Evolutionary conservation across 176 grass and related monocot species (phyloP), one percentile per base, ranked within the genome.

Genomic region (Oryza coarctata): DNA sequence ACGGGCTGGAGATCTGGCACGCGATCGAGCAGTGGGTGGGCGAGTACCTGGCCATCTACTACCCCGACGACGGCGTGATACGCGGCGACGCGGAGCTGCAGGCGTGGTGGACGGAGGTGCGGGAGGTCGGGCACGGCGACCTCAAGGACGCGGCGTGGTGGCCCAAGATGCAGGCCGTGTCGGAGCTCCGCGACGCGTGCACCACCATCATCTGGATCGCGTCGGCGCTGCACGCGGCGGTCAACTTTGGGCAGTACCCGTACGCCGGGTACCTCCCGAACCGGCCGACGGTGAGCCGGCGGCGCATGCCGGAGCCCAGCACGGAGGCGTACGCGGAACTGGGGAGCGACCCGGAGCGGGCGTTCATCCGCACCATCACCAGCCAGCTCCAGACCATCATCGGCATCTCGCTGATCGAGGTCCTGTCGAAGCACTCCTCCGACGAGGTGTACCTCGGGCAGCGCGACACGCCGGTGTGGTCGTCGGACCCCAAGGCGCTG

Each of bases 241-340:
- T 94, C n/a, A 94, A 94, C 87, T 94, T 94, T 73, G 93, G 93
- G 6, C 93, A 94, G 89, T 94, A 92, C 65, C 81, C 92, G 9
- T 94, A 94, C 85, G 93, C 93, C 0, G 93, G 93, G 12, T 94
- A 88, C 89, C 89, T 89, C 18, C 93, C 89, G 17, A 94, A 89
- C 89, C 55, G 93, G 10, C 89, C 93, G 20, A 94, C 93, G 8
- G 83, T 94, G 44, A 94, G 93, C 87, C 89, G 93, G 3, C 80
- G 81, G 1, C 77, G 66, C 34, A 94, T 94, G 93, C 93, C 93
- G 26, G 89, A 90, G 79, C 89, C 81, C 0, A 87, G 87, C 0
- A 92, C 81, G 3, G 0, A 81, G 23, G 87, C 43, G 78, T 92
- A 94, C 71, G 40, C 26, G 22, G 87, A 94, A 78, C 82, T 94